Base-by-base conservation (phyloP, 345 rosid genomes). In the Gossypium sturtianum region DNA sequence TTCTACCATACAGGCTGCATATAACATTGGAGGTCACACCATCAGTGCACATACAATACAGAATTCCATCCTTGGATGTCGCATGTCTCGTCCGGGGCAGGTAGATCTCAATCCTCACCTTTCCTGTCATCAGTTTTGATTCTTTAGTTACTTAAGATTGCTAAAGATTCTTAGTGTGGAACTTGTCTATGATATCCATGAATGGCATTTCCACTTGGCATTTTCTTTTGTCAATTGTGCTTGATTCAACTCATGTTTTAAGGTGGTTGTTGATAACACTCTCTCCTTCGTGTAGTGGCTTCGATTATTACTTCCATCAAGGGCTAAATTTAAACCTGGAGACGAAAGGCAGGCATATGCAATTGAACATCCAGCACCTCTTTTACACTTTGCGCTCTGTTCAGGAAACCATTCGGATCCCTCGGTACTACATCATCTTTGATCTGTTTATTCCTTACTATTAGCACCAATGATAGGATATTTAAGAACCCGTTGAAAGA, bases 321-420 rank as follows among this genome's bases (percentile, higher is more conserved):
- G 59, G 74, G 73, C 82, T 59, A 95, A 90, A 83, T 91, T 91
- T 86, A 95, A 87, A 85, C 76, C 81, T 1, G 91, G 93, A 76
- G 95, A 93, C 79, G 84, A 83, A 62, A 83, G 96, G 68, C 88
- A 82, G 82, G 84, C 87, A 45, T 92, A 89, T 81, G 89, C 84
- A 66, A 81, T 89, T 43, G 85, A 89, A 5, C 88, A 76, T 83
- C 84, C 89, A 7, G 98, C 89, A 76, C 87, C 95, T 29, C 97
- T 89, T 74, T 67, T 92, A 47, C 88, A 89, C 80, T 94, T 94
- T 76, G 94, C 96, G 19, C 95, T 94, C 70, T 80, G 95, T 73
- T 88, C 93, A 27, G 98, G 98, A 75, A 92, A 87, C 89, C 98
- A 92, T 86, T 94, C 97, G 3, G 98, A 94, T 85, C 98, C 98